Base-by-base conservation (phyloP, 1,139 yeast genomes). In the Taphrina wiesneri region DNA sequence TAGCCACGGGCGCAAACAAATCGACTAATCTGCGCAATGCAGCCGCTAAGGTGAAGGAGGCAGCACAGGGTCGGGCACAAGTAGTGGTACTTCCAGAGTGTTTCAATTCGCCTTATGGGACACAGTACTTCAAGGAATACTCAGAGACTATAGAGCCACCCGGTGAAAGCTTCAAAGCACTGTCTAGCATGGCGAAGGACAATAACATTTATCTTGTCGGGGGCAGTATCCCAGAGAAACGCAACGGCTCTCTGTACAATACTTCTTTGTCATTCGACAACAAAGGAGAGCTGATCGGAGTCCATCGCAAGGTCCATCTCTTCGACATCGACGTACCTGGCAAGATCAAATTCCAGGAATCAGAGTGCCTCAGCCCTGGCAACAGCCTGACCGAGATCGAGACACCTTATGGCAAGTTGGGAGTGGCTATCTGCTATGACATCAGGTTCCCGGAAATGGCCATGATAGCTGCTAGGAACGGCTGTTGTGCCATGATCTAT, bases 61-160 rank as follows among this genome's bases (percentile, higher is more conserved):
- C 92, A 0, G 82, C 79, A 6, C 51, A 72, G 34, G 73, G 74
- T 32, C 82, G 82, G 1, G 82, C 82, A 41, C 73, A 79, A 68
- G 73, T 79, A 36, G 82, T 88, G n/a, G 86, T 88, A 75, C 78
- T 88, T 60, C 95, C 95, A 4, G 98, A 93, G 78, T 92, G 97
- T 77, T 93, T 92, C 83, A 92, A 92, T 76, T 88, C 97, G 0
- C 98, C 98, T 3, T 93, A 93, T 74, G 87, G 96, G 0, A 96
- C 90, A 32, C 85, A 85, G 68, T 88, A 93, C 68, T 93, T 93
- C 77, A 84, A 88, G 30, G 85, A 88, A 69, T 92, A 92, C 74
- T 91, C 96, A 9, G 98, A 92, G 75, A 62, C 72, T n/a, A 77
- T 77, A 60, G 67, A 60, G 23, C 96, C 96, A 5, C 74, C 77